These are phyloP conservation scores for Monosporozyma unispora DNA, from an alignment of 805 yeast genomes.

Conservation along the genomic window DNA sequence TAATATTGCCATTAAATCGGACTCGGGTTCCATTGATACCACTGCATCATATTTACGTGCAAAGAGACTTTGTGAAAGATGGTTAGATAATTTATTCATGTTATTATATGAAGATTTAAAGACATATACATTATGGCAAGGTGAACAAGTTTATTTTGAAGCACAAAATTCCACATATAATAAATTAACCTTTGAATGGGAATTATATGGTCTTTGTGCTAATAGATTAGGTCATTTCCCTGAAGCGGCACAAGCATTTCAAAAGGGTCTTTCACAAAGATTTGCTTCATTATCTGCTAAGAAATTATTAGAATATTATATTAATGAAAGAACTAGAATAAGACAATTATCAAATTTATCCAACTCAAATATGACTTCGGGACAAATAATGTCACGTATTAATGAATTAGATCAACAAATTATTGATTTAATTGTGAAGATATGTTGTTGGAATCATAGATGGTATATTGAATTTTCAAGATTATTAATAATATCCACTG, in stretches of 20 bases:
- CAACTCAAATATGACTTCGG: slow-evolving; percentile 20
- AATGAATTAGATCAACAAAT: slow-evolving; percentile 42
- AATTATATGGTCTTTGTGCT: slow-evolving; percentile 79
- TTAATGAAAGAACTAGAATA: slow-evolving; percentile 36
- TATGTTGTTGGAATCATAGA: slow-evolving; percentile 96
- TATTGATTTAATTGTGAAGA: slow-evolving; percentile 60
- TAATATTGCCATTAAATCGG: not conserved
- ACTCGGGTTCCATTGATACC: slow-evolving; percentile 5
- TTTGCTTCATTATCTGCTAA: slow-evolving; percentile 76
- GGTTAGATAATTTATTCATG: slow-evolving; percentile 71
- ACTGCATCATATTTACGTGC: slow-evolving; percentile 36
- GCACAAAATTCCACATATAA: slow-evolving; percentile 75
- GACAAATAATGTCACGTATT: slow-evolving; percentile 28
- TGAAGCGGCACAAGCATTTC: slow-evolving; percentile 82
- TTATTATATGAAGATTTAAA: slow-evolving; percentile 66
- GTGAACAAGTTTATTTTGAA: slow-evolving; percentile 80
- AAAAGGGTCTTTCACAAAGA: slow-evolving; percentile 57
- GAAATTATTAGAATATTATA: slow-evolving; percentile 60
- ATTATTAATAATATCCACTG: slow-evolving; percentile 45
- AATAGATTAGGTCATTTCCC: slow-evolving; percentile 74
- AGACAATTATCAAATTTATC: slow-evolving; percentile 14
- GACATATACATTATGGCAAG: slow-evolving; percentile 87
- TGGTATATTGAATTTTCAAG: slow-evolving; percentile 94
- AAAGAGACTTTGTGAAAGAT: slow-evolving; percentile 61
- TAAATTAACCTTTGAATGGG: slow-evolving; percentile 85